These are phyloP conservation scores for Candida insectalens DNA, from an alignment of 805 yeast species.

Conservation along the genomic window DNA sequence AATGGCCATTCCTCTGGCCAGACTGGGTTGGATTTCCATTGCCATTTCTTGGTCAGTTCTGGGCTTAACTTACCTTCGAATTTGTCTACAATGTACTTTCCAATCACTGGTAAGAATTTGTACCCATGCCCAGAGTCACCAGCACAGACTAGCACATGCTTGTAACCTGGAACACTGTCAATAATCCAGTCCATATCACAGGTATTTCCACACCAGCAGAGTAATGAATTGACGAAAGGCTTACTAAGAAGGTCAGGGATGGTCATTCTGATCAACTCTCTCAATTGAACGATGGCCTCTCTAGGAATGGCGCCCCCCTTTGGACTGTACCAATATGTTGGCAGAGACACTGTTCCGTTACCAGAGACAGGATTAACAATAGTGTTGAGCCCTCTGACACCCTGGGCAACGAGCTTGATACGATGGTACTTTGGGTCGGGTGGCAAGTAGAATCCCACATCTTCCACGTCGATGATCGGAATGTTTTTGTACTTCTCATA, in stretches of 20 bases:
- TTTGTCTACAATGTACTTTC: constrained; percentile 26
- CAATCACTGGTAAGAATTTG: constrained; percentile 35
- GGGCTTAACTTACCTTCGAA: constrained; percentile 18
- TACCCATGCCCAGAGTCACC: constrained; percentile 40
- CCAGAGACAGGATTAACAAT: constrained; percentile 20
- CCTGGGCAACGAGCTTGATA: constrained; percentile 28
- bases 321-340: constrained; percentile 22
- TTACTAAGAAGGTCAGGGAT: background rate
- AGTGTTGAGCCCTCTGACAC: constrained; percentile 13
- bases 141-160: constrained; percentile 27
- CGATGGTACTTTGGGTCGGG: constrained; percentile 29
- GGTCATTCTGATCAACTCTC: background rate
- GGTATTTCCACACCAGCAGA: constrained; percentile 20
- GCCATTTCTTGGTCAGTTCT: constrained; percentile 18
- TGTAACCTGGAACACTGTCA: constrained; percentile 24
- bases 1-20: background rate
- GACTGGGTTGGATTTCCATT: constrained; percentile 11
- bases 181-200: constrained; percentile 28
- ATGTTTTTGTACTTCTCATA: constrained; percentile 25
- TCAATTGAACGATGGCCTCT: constrained; percentile 9
- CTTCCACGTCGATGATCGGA: constrained; percentile 34
- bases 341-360: constrained; percentile 17
- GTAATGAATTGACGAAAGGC: background rate
- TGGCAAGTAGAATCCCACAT: constrained; percentile 36
- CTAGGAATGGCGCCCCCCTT: constrained; percentile 26